Conservation (phyloP, 2,329 filamentous ascomycete genomes). For the Thielaviopsis punctulata region DNA sequence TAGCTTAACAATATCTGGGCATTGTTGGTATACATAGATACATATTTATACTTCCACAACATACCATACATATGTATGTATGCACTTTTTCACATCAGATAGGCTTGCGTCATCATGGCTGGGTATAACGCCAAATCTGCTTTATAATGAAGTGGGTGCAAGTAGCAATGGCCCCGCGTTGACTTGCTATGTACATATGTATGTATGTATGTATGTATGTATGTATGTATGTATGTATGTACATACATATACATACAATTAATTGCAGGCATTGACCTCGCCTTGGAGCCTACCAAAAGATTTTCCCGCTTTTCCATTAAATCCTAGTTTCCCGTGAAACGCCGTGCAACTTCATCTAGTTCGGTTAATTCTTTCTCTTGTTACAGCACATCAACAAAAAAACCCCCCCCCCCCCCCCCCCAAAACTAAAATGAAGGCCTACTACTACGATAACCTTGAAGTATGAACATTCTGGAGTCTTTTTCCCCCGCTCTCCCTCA, state of each 20-base stretch:
- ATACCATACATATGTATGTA: neutral
- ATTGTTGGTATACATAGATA: neutral
- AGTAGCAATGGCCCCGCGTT: neutral
- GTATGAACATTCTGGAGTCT: slow-evolving; percentile 22
- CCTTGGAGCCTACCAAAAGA: neutral
- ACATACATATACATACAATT: neutral
- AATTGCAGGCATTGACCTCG: neutral
- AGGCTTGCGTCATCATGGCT: neutral
- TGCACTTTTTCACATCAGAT: neutral
- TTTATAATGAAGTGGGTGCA: neutral
- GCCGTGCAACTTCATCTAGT: neutral
- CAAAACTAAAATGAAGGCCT: slow-evolving; percentile 33
- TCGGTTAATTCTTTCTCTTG: neutral
- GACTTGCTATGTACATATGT: too few species aligned
- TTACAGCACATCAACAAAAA: neutral
- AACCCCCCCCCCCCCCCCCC: too few species aligned
- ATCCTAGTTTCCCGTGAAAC: neutral
- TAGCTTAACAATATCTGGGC: too few species aligned
- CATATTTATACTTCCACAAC: too few species aligned
- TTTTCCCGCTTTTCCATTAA: neutral
- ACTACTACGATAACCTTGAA: slow-evolving; percentile 37
- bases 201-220: too few species aligned
- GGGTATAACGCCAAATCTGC: neutral
- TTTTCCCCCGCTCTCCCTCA: neutral
- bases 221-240: too few species aligned